Conservation (phyloP, 1,284 basidiomycete species). For the Trichosporon sp. region DNA sequence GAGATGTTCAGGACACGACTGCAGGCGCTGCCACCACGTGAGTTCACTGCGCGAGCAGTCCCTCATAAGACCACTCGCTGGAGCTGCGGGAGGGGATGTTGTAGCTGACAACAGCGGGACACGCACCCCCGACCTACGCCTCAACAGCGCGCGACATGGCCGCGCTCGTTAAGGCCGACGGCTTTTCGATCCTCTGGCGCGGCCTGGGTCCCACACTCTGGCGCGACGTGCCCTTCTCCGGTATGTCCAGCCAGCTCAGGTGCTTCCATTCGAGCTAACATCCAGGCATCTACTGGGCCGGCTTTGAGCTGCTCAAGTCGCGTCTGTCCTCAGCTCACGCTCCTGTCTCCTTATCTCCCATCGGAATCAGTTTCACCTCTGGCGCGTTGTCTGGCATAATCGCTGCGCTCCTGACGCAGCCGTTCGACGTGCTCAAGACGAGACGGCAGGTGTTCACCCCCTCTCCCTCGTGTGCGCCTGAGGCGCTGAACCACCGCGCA, state of each 20-base stretch:
- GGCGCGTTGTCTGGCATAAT: slow-evolving; percentile 58
- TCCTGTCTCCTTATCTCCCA: slow-evolving; percentile 41
- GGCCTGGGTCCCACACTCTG: slow-evolving; percentile 89
- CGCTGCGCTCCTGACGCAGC: slow-evolving; percentile 87
- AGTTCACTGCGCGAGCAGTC: slow-evolving; percentile 22
- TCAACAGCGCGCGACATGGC: slow-evolving; percentile 47
- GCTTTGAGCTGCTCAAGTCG: slow-evolving; percentile 54
- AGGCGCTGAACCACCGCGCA: slow-evolving; percentile 48
- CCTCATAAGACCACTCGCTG: background rate
- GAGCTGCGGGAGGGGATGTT: background rate
- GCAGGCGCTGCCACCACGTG: slow-evolving; percentile 70
- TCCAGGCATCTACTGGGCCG: slow-evolving; percentile 56
- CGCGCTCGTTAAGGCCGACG: slow-evolving; percentile 65
- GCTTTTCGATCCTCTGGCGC: slow-evolving; percentile 77
- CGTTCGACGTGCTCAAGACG: slow-evolving; percentile 96
- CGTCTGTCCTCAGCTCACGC: slow-evolving; percentile 43
- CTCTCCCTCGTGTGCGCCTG: slow-evolving; percentile 62
- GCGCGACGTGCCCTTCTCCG: slow-evolving; percentile 97
- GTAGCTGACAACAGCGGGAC: slow-evolving; percentile 57
- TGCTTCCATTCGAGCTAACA: background rate
- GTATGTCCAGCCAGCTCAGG: slow-evolving; percentile 48
- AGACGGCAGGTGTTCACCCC: slow-evolving; percentile 71
- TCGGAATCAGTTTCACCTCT: slow-evolving; percentile 51
- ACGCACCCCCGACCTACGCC: slow-evolving; percentile 66
- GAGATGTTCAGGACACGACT: slow-evolving; percentile 93